Percentiles rank a stretch among this genome's conserved stretches.
phyloP scores from a whole-genome alignment of 192 early-diverging fungal species.

The Linderina pennispora region DNA sequence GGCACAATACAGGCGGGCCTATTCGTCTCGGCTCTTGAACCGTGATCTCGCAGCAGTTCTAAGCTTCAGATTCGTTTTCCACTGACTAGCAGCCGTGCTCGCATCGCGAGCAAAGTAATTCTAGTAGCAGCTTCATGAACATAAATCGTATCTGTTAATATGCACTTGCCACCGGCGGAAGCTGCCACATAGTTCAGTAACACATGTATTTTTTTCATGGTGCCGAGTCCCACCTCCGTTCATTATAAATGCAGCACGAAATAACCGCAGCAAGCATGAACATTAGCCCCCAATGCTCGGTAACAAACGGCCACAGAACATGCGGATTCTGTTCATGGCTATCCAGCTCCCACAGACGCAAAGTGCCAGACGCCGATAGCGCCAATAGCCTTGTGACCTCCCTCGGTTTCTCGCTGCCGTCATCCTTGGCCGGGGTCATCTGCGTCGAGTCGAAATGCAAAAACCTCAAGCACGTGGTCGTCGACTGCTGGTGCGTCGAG shows the following conservation, averaged over 20 bases:
- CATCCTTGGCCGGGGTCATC: conserved; percentile 1
- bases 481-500: conserved; percentile 21
- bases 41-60: no score
- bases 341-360: conserved; percentile 45
- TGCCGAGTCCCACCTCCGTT: conserved; percentile 42
- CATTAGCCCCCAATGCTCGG: conserved; percentile 46
- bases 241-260: conserved; percentile 44
- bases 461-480: conserved; percentile 37
- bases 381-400: conserved; percentile 18
- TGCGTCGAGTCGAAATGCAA: conserved; percentile 30
- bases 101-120: no score
- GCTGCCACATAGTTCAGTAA: no score
- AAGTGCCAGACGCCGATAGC: conserved; percentile 19
- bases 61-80: no score
- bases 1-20: no score
- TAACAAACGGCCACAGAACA: conserved; percentile 44
- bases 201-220: no score
- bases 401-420: neutral
- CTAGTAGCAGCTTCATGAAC: no score
- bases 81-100: no score
- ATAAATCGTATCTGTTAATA: no score
- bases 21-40: no score
- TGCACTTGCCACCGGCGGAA: no score
- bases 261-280: conserved; percentile 40
- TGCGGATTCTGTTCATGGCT: conserved; percentile 37